Base-by-base conservation (phyloP, 2,329 filamentous ascomycete species). In the Coniochaeta sp. region DNA sequence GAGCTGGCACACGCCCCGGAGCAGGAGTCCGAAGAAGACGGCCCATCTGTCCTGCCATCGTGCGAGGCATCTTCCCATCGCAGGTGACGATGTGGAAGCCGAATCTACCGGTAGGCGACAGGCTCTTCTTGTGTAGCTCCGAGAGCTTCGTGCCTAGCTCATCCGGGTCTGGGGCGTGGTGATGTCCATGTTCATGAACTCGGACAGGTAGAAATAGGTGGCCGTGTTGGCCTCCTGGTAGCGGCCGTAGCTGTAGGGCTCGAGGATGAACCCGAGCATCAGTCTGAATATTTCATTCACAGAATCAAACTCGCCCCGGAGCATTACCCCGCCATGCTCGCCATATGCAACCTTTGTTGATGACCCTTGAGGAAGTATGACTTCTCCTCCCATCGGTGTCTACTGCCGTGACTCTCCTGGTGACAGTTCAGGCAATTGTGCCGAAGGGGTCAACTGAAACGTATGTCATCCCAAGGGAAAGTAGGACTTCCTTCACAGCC, bases 41-140 rank as follows among this genome's bases (percentile, higher is more conserved):
- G 63, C 57, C 64, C 65, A 66, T 8, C 30, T 32, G 14, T 32
- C 30, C 30, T 32, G 30, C 30, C 30, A 32, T 52, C n/a, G 57
- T 40, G 52, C 58, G 57, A 3, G 59, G 56, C 10, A 60, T 50
- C 3, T 56, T 50, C 2, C 59, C 61, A 18, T 57, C 55, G 40
- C 54, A 61, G 6, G 61, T 61, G 7, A 48, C 54, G 2, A 61
- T 49, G 27, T 55, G 56, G 26, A 64, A 64, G 3, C 61, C 60
- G 40, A 62, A 64, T 32, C 58, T 59, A 1, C 58, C 60, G 8
- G 52, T 61, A 0, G 62, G 61, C 9, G 60, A 59, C 24, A 22
- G 24, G 28, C 54, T 56, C 6, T 38, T 51, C 18, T 40, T 51
- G 40, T 62, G 61, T 10, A 64, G 33, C 12, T 55, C 40, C 1